phyloP scores from a whole-genome alignment of 1,284 basidiomycete genomes.

The Ganoderma sinense region DNA sequence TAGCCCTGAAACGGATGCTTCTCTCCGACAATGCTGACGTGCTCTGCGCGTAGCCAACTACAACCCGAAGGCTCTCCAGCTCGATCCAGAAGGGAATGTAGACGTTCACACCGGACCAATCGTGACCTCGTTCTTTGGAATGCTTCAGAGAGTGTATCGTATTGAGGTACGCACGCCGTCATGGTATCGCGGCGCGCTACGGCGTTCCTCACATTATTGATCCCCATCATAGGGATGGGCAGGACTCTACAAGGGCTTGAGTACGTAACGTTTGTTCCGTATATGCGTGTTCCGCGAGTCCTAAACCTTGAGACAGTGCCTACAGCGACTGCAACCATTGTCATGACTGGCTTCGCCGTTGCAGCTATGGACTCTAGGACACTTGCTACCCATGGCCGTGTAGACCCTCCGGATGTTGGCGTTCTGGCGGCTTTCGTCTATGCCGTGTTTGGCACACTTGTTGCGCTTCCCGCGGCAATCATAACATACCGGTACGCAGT shows the following conservation, averaged over 20 bases:
- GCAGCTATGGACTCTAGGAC: conserved; percentile 60
- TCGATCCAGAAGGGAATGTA: conserved; percentile 81
- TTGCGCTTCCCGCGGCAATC: conserved; percentile 82
- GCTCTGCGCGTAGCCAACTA: conserved; percentile 62
- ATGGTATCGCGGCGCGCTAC: neutral
- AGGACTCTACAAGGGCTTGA: conserved; percentile 87
- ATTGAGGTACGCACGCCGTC: conserved; percentile 65
- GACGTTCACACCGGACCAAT: conserved; percentile 79
- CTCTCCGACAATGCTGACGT: conserved; percentile 5
- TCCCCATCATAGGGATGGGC: conserved; percentile 62
- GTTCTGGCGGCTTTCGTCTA: conserved; percentile 70
- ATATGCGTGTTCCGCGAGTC: neutral
- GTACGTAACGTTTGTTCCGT: conserved; percentile 51
- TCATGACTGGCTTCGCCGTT: conserved; percentile 65
- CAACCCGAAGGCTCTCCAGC: conserved; percentile 83
- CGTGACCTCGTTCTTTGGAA: conserved; percentile 68
- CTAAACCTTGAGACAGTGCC: conserved; percentile 60
- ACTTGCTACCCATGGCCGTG: conserved; percentile 67
- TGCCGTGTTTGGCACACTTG: conserved; percentile 71
- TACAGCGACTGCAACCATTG: conserved; percentile 66
- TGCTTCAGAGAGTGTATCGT: conserved; percentile 76
- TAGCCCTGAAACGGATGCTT: neutral
- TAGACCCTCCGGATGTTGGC: conserved; percentile 75
- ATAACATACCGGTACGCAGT: conserved; percentile 75
- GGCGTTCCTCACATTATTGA: conserved; percentile 2